phyloP scores from a whole-genome alignment of 768 basidiomycete species.

The Chalciporus piperatus region DNA sequence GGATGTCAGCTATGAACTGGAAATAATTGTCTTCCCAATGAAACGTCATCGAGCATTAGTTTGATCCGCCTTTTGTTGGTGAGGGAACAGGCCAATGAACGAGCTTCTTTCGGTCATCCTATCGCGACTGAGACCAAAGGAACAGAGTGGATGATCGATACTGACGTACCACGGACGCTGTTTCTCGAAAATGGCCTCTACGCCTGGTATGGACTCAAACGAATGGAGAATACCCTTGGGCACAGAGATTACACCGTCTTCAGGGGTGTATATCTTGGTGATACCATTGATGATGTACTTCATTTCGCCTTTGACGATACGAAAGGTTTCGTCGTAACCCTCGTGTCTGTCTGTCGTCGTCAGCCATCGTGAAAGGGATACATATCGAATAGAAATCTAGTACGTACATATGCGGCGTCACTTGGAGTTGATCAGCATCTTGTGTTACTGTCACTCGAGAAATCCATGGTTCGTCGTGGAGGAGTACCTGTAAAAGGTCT shows the following conservation, averaged over 20 bases:
- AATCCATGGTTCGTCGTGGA: slow-evolving; percentile 30
- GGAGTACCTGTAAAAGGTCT: slow-evolving; percentile 25
- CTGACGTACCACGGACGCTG: background rate
- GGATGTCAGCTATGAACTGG: too few relatives aligned
- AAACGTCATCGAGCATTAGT: too few relatives aligned
- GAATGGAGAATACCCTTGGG: slow-evolving; percentile 30
- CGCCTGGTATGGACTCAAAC: background rate
- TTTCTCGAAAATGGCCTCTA: background rate
- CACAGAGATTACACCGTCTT: slow-evolving; percentile 33
- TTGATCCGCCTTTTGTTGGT: too few relatives aligned
- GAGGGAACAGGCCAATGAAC: too few relatives aligned
- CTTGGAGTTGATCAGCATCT: slow-evolving; percentile 26
- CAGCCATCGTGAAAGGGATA: background rate
- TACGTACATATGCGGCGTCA: slow-evolving; percentile 31
- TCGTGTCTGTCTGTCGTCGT: slow-evolving; percentile 23
- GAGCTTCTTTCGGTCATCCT: too few relatives aligned
- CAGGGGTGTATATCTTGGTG: slow-evolving; percentile 24
- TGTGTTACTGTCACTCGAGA: slow-evolving; percentile 22
- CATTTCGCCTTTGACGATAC: slow-evolving; percentile 29
- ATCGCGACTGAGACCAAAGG: too few relatives aligned
- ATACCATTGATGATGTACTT: slow-evolving; percentile 26
- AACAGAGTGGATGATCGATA: too few relatives aligned
- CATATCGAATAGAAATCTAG: background rate
- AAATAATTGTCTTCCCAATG: too few relatives aligned
- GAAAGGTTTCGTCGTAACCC: slow-evolving; percentile 33